Base-by-base conservation (phyloP, 2,329 filamentous ascomycete species). In the Shiraia sp. region DNA sequence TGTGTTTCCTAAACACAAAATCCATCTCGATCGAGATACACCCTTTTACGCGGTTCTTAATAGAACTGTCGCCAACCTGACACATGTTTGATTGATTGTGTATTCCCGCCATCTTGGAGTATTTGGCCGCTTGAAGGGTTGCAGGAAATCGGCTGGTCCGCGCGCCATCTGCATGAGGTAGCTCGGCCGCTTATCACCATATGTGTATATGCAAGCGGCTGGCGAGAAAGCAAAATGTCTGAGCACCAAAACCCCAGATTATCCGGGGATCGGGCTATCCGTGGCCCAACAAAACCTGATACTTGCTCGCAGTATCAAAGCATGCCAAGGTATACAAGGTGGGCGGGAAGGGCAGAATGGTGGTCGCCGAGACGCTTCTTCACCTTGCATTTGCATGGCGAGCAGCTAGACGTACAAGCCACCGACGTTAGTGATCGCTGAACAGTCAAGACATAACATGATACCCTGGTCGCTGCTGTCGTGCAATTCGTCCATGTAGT, bases 401-500 rank as follows among this genome's bases (percentile, higher is more conserved):
- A 15, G 12, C 26, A 19, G 14, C 34, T 15, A 17, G 28, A 36
- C 10, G 5, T 22, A 8, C 12, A 24, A 28, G 38, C 40, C 45
- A 42, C 33, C 22, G 30, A 44, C 36, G 40, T 38, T 36, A 17
- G 6, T 16, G 26, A 26, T 35, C 29, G 27, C n/a, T 26, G 19
- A n/a, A 19, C 25, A 23, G 23, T 42, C 39, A 36, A 35, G 13
- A 29, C 13, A 29, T 10, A 15, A 14, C 2, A 22, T 19, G 10
- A 16, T 16, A 32, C 22, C 34, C 30, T 36, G 10, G 30, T 23
- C 6, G 8, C 10, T n/a, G 10, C 15, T 32, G 10, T 16, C 24
- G 6, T 39, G 25, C 30, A 16, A 48, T 42, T 49, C 41, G 46
- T 19, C 26, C 22, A 13, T 17, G 3, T 6, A 13, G 15, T 27